phyloP scores from a whole-genome alignment of 139 green algal genomes.

The Chlorella sp. region DNA sequence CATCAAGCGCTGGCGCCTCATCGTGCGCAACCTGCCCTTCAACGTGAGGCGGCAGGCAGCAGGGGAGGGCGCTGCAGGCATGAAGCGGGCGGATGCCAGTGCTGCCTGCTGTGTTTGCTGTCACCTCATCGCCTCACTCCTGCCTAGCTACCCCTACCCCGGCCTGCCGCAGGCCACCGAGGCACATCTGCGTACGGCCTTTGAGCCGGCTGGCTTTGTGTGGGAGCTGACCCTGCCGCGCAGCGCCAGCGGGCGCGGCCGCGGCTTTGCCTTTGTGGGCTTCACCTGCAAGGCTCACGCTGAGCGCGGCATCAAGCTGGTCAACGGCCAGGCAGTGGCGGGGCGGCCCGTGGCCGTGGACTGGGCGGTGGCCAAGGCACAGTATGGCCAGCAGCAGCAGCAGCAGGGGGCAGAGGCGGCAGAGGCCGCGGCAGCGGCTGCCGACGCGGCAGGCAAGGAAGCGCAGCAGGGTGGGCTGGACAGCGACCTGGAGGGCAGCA shows the following conservation, averaged over 20 bases:
- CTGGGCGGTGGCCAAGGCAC: slow-evolving; percentile 88
- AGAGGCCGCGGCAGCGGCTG: neutral
- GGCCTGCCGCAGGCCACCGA: slow-evolving; percentile 61
- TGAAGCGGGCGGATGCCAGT: too few species aligned
- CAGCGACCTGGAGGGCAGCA: slow-evolving; percentile 5
- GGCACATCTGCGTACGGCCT: slow-evolving; percentile 50
- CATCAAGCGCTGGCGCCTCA: slow-evolving; percentile 91
- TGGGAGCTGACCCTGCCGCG: slow-evolving; percentile 82
- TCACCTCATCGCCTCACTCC: too few species aligned
- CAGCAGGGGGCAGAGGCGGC: neutral
- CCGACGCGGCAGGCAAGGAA: neutral
- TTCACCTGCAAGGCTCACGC: slow-evolving; percentile 83
- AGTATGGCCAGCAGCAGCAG: slow-evolving; percentile 53
- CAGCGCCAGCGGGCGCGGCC: slow-evolving; percentile 59
- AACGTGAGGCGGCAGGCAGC: slow-evolving; percentile 47
- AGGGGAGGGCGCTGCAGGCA: neutral
- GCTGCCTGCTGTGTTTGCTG: too few species aligned
- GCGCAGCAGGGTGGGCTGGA: slow-evolving; percentile 14
- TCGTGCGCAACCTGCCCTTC: slow-evolving; percentile 94
- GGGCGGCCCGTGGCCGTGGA: slow-evolving; percentile 87
- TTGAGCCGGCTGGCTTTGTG: slow-evolving; percentile 70
- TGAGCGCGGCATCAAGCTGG: slow-evolving; percentile 74
- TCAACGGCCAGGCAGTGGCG: slow-evolving; percentile 81
- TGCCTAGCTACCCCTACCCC: neutral
- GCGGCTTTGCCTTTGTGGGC: slow-evolving; percentile 92